phyloP scores from a whole-genome alignment of 331 rosid species.

The Rosa hybrid region DNA sequence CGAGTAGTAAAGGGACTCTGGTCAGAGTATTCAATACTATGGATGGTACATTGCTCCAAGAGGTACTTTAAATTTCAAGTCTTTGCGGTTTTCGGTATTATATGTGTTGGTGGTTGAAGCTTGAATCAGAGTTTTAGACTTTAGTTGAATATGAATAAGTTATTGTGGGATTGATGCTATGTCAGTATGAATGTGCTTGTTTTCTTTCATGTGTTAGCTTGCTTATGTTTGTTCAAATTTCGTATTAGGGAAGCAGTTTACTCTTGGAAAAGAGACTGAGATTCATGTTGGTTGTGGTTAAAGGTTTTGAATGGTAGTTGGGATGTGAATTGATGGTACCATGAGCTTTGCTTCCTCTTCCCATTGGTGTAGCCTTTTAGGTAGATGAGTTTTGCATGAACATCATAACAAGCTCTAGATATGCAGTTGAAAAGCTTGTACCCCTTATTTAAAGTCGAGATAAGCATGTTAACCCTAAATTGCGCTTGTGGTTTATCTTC shows the following conservation, averaged over 20 bases:
- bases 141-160: background rate
- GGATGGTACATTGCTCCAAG: constrained; percentile 85
- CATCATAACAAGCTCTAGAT: too few species aligned
- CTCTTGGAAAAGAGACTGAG: background rate
- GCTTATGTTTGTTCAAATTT: background rate
- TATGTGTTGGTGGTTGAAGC: background rate
- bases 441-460: too few species aligned
- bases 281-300: background rate
- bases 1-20: constrained; percentile 76
- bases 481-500: background rate
- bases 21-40: constrained; percentile 70
- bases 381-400: too few species aligned
- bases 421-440: background rate
- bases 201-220: background rate
- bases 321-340: too few species aligned
- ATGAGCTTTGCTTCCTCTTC: too few species aligned
- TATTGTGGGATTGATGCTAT: background rate
- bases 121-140: background rate
- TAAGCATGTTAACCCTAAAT: too few species aligned
- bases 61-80: constrained; percentile 42
- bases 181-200: background rate
- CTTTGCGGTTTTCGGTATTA: background rate
- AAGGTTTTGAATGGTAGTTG: too few species aligned
- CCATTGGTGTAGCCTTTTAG: too few species aligned
- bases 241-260: background rate